Conservation (phyloP, 768 basidiomycete genomes). For the Naganishia friedmannii region DNA sequence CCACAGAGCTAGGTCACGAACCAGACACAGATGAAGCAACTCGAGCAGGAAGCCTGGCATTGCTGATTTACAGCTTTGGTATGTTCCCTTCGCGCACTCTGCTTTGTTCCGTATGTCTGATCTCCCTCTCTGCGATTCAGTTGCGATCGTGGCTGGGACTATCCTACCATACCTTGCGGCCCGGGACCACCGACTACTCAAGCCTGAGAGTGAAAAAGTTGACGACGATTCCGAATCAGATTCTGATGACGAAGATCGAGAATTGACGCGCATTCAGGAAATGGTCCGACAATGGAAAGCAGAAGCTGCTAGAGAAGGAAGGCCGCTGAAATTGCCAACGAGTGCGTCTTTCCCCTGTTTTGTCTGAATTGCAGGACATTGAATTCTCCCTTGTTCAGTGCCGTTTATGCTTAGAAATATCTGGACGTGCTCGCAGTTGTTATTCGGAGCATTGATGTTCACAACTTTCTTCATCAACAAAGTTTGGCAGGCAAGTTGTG, state of each 20-base stretch:
- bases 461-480: conserved; percentile 83
- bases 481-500: conserved; percentile 62
- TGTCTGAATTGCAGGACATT: background rate
- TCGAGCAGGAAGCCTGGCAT: conserved; percentile 77
- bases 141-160: conserved; percentile 78
- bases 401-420: conserved; percentile 89
- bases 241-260: conserved; percentile 72
- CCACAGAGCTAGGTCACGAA: conserved; percentile 66
- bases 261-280: conserved; percentile 66
- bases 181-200: conserved; percentile 75
- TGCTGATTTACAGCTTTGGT: conserved; percentile 89
- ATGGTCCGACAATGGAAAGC: conserved; percentile 78
- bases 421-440: conserved; percentile 80
- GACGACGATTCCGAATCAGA: conserved; percentile 63
- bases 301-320: conserved; percentile 73
- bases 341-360: conserved; percentile 48
- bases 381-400: conserved; percentile 50
- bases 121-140: conserved; percentile 54
- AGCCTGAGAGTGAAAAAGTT: conserved; percentile 55
- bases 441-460: conserved; percentile 72
- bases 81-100: conserved; percentile 36
- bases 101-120: conserved; percentile 28
- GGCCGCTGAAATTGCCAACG: conserved; percentile 71
- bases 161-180: conserved; percentile 75
- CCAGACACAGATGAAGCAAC: conserved; percentile 82